Base-by-base conservation (phyloP, 768 basidiomycete genomes). In the Collybia nuda region DNA sequence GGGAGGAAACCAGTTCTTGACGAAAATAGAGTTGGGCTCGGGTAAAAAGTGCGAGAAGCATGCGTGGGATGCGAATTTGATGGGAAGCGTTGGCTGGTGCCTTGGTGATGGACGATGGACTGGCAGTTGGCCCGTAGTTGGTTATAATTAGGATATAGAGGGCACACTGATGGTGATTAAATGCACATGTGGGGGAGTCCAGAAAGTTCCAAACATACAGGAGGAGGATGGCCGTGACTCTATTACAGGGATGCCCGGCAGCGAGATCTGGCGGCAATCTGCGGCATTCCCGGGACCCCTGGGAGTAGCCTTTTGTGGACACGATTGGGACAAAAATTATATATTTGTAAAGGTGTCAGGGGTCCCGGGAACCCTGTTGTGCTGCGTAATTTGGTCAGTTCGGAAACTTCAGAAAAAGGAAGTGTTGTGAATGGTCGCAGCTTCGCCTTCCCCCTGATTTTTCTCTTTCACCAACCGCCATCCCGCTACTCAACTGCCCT, bases 401-500 rank as follows among this genome's bases (percentile, higher is more conserved):
- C 26, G 52, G 44, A 35, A 26, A 41, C 47, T 43, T 54, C 39
- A 47, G 47, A 54, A 45, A 29, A 44, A 35, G 48, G 32, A 38
- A 37, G 37, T 46, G 15, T n/a, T 24, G n/a, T 29, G 45, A 44
- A 7, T 8, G 24, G 28, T 28, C 38, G 47, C 29, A 35, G 26
- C n/a, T 47, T 44, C 42, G 28, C 17, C 44, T 32, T 47, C 46
- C 48, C 53, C 56, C 52, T 58, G 58, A 58, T 61, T 59, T 60
- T 62, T 56, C 53, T 52, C 52, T 62, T 59, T 59, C 61, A 60
- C 56, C 62, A 63, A 60, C 51, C 56, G 57, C 56, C 59, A 57
- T 56, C 48, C 53, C 48, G 51, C 53, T 60, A 46, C 45, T 50
- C 24, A 26, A 4, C 24, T 26, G 24, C 24, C 54, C 44, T 53